Evolutionary conservation across 352 stramenopile species (phyloP).

Genomic region (Phytophthora pinifolia): DNA sequence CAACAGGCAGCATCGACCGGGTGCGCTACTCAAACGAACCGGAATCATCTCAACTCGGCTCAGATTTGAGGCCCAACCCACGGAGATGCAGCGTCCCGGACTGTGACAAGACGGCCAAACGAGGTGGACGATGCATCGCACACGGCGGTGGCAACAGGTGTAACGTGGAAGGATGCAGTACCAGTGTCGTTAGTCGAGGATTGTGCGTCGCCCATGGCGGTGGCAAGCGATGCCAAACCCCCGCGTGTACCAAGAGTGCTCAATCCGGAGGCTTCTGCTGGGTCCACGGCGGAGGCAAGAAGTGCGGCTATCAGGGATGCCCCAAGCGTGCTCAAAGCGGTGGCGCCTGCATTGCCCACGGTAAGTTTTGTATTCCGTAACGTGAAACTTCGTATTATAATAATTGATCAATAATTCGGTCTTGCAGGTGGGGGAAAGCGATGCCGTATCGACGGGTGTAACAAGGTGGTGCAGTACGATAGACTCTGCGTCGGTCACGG

Average conservation of each 20-base stretch:
- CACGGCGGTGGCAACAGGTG: slow-evolving; percentile 61
- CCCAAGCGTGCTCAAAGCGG: slow-evolving; percentile 55
- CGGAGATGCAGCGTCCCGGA: slow-evolving; percentile 48
- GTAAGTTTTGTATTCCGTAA: neutral
- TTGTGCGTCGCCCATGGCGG: slow-evolving; percentile 65
- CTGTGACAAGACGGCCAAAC: slow-evolving; percentile 52
- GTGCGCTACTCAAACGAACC: neutral
- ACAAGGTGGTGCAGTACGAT: slow-evolving; percentile 69
- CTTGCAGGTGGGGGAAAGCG: slow-evolving; percentile 46
- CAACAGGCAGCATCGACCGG: neutral
- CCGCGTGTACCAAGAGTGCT: slow-evolving; percentile 35
- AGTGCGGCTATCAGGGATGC: slow-evolving; percentile 48
- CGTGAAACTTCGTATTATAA: neutral
- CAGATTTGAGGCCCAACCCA: slow-evolving; percentile 4
- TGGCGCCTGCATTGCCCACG: slow-evolving; percentile 57
- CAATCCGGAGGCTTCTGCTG: slow-evolving; percentile 49
- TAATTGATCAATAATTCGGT: no score
- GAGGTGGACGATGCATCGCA: slow-evolving; percentile 52
- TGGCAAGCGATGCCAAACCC: slow-evolving; percentile 46
- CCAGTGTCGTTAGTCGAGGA: slow-evolving; percentile 55
- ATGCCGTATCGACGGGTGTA: slow-evolving; percentile 49
- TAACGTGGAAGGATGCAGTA: slow-evolving; percentile 46
- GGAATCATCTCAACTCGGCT: neutral
- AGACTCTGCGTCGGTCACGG: slow-evolving; percentile 57
- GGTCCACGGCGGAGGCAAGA: slow-evolving; percentile 63